Evolutionary conservation across 1,284 basidiomycete genomes (phyloP), one percentile per base, ranked within the genome.

Genomic region (Rhizopogon parksii): DNA sequence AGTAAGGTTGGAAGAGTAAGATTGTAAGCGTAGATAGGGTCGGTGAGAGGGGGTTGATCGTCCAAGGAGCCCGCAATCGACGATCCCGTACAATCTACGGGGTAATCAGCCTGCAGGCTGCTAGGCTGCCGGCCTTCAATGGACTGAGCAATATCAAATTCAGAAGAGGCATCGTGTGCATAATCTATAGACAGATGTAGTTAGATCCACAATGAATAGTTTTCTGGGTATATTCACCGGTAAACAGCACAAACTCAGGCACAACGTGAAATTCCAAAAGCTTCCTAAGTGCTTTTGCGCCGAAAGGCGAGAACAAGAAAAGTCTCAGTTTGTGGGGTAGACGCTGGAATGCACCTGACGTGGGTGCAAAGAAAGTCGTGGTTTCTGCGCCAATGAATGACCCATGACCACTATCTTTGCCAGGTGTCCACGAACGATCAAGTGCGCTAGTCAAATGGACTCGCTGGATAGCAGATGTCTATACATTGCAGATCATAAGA

Each of bases 251-350:
- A 21, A 74, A 68, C 36, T 75, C 63, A 2, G 85, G 85, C 4
- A 86, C 70, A 52, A 82, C 73, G 66, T 89, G 86, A 65, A 79
- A 87, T 56, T 80, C 71, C 21, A 89, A 63, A 12, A 88, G 60
- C 67, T 86, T 87, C 59, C 68, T 75, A 48, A 90, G 60, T 2
- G 71, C 76, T 36, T 63, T 67, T 45, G 69, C 67, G 6, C 87
- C 87, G 51, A 80, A 79, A 1, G 82, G 82, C 6, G 83, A 85
- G 68, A 88, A 88, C 49, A 89, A 72, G 73, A 75, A 89, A 34
- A 73, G 59, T 51, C 71, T 72, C 40, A 89, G 72, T 47, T 73
- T 75, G 36, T 56, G 61, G 0, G 87, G 87, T 19, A 89, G 71
- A 7, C 61, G 66, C 25, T 69, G 58, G 66, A 86, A 89, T 2